These are phyloP conservation scores for Penicillium vulpinum DNA, from an alignment of 2,329 filamentous ascomycete species.

Conservation along the genomic window DNA sequence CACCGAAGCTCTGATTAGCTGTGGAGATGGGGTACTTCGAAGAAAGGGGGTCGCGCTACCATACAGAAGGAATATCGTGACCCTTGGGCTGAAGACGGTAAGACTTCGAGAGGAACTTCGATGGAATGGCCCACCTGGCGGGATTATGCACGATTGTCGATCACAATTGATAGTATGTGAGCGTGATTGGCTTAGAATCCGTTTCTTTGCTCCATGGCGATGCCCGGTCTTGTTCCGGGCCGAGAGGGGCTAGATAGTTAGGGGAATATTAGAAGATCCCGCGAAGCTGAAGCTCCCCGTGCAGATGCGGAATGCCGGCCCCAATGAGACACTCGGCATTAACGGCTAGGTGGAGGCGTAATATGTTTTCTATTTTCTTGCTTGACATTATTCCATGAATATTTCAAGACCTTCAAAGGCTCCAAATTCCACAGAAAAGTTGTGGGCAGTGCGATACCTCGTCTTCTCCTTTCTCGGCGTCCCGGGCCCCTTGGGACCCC, in stretches of 20 bases:
- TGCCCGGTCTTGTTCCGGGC: not conserved
- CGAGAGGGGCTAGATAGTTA: not conserved
- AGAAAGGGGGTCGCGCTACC: slow-evolving; percentile 6
- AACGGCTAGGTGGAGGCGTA: not conserved
- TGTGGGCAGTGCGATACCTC: not conserved
- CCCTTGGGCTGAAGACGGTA: slow-evolving; percentile 11
- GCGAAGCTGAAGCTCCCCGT: not conserved
- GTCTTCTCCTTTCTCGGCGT: slow-evolving; percentile 8
- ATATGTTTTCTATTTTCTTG: not conserved
- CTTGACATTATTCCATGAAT: not conserved
- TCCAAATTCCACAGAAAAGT: not conserved
- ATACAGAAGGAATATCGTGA: slow-evolving; percentile 1
- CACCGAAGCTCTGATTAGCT: slow-evolving; percentile 12
- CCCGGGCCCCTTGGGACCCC: not conserved
- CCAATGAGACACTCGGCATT: slow-evolving; percentile 1
- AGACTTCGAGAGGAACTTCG: slow-evolving; percentile 15
- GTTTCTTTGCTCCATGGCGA: not conserved
- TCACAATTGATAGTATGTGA: not conserved
- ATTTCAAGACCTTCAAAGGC: not conserved
- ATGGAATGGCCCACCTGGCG: slow-evolving; percentile 6
- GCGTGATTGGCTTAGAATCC: not conserved
- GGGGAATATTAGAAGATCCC: slow-evolving; percentile 8
- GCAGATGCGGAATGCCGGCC: not conserved
- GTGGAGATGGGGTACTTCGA: not conserved
- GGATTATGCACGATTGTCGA: slow-evolving; percentile 8